phyloP scores from a whole-genome alignment of 441 rosid genomes.

The Breynia disticha region DNA sequence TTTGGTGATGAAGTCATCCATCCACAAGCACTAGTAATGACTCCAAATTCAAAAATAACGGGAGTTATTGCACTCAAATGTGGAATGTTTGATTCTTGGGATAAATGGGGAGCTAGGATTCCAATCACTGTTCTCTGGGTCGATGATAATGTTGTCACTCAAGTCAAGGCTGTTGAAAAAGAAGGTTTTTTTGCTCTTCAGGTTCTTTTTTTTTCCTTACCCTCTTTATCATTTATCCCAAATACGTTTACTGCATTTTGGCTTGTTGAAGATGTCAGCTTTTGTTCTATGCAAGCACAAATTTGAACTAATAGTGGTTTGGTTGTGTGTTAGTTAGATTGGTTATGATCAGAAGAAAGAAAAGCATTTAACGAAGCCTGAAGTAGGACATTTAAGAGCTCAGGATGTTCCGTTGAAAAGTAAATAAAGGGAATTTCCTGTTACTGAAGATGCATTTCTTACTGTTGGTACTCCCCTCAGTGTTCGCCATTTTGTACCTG shows the following conservation, averaged over 20 bases:
- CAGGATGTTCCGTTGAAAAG: conserved; percentile 88
- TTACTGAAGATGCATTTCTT: conserved; percentile 86
- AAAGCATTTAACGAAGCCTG: conserved; percentile 87
- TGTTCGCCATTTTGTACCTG: conserved; percentile 92
- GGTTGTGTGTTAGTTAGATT: conserved; percentile 57
- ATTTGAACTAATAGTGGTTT: conserved; percentile 17
- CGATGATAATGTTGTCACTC: conserved; percentile 86
- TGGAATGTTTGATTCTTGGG: conserved; percentile 91
- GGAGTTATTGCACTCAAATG: conserved; percentile 90
- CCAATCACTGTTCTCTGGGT: conserved; percentile 87
- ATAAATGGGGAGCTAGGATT: conserved; percentile 92
- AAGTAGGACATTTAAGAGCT: conserved; percentile 95
- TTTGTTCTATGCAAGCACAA: no score
- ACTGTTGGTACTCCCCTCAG: conserved; percentile 76
- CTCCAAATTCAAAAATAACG: conserved; percentile 50
- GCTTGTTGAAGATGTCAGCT: no score
- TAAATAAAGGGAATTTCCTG: conserved; percentile 85
- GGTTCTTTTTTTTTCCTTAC: conserved; percentile 43
- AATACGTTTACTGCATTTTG: no score
- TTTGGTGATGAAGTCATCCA: conserved; percentile 3
- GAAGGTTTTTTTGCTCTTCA: conserved; percentile 81
- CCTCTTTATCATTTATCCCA: no score
- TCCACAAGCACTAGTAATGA: conserved; percentile 56
- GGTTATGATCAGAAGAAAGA: conserved; percentile 95
- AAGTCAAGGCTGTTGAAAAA: conserved; percentile 83